These are phyloP conservation scores for Sistotremastrum suecicum DNA, from an alignment of 768 basidiomycete genomes.

Conservation along the genomic window DNA sequence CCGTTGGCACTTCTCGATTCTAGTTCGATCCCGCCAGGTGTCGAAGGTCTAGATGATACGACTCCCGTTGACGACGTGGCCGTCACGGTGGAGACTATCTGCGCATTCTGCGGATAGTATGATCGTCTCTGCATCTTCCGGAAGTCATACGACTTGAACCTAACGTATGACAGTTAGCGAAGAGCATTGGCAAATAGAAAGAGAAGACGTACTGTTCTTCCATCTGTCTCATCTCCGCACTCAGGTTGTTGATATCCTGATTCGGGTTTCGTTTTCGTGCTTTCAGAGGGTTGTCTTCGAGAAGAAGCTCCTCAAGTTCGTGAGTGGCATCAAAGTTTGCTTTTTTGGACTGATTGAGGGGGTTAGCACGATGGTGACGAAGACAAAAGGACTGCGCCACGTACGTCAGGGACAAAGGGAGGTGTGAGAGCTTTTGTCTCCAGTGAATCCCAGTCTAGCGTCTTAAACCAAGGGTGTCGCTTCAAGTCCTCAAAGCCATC, in stretches of 20 bases:
- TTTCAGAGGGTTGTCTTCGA: conserved; percentile 97
- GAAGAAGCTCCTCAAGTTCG: conserved; percentile 91
- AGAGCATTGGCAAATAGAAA: not conserved
- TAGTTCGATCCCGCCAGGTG: not conserved
- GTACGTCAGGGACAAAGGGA: conserved; percentile 84
- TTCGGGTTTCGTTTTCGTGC: conserved; percentile 86
- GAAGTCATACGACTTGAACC: conserved; percentile 87
- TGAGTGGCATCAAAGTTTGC: conserved; percentile 98
- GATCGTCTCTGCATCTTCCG: conserved; percentile 55
- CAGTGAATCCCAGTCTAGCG: conserved; percentile 69
- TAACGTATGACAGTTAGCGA: conserved; percentile 17
- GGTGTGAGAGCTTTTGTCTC: conserved; percentile 58
- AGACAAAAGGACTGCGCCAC: conserved; percentile 21
- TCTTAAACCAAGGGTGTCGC: conserved; percentile 71
- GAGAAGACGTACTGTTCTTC: conserved; percentile 67
- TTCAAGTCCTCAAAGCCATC: conserved; percentile 69
- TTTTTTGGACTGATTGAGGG: conserved; percentile 57
- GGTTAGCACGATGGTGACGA: not conserved
- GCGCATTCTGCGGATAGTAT: conserved; percentile 81
- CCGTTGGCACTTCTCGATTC: too few relatives aligned
- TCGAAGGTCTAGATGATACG: conserved; percentile 1
- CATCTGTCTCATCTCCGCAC: conserved; percentile 79
- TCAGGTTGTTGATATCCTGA: conserved; percentile 74
- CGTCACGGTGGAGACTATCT: conserved; percentile 20
- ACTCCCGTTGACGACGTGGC: conserved; percentile 1